These are phyloP conservation scores for Malania oleifera DNA, from an alignment of 164 flowering plant genomes.

Conservation along the genomic window DNA sequence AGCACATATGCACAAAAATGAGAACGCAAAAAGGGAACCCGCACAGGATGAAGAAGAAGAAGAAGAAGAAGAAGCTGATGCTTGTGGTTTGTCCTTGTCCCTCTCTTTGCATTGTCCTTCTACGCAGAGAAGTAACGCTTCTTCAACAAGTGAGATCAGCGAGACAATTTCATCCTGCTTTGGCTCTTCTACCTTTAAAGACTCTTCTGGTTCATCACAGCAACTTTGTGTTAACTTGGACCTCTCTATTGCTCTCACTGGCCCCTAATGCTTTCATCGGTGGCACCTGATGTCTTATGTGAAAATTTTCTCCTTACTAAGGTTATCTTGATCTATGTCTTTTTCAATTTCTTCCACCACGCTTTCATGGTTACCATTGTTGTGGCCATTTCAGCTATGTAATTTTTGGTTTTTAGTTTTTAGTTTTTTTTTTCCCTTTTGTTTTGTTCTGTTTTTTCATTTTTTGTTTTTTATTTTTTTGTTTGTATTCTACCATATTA, in stretches of 20 bases:
- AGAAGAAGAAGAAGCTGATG: slow-evolving; percentile 21
- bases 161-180: slow-evolving; percentile 41
- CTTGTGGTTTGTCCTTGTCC: slow-evolving; percentile 37
- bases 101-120: slow-evolving; percentile 42
- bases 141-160: slow-evolving; percentile 49
- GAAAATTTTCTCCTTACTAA: too few relatives aligned
- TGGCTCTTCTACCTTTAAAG: slow-evolving; percentile 22
- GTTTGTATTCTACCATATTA: too few relatives aligned
- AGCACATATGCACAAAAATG: neutral
- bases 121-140: slow-evolving; percentile 26
- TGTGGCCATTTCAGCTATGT: too few relatives aligned
- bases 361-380: too few relatives aligned
- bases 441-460: too few relatives aligned
- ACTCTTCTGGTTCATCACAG: slow-evolving; percentile 23
- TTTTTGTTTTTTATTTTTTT: too few relatives aligned
- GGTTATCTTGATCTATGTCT: too few relatives aligned
- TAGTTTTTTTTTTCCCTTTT: too few relatives aligned
- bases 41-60: too few relatives aligned
- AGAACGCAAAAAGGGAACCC: neutral
- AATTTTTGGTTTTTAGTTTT: too few relatives aligned
- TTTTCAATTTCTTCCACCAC: too few relatives aligned
- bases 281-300: too few relatives aligned
- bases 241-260: slow-evolving; percentile 24
- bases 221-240: slow-evolving; percentile 20
- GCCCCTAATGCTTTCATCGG: neutral